Evolutionary conservation across 169 alveolate genomes (phyloP).

Genomic region (Plasmodium relictum): DNA sequence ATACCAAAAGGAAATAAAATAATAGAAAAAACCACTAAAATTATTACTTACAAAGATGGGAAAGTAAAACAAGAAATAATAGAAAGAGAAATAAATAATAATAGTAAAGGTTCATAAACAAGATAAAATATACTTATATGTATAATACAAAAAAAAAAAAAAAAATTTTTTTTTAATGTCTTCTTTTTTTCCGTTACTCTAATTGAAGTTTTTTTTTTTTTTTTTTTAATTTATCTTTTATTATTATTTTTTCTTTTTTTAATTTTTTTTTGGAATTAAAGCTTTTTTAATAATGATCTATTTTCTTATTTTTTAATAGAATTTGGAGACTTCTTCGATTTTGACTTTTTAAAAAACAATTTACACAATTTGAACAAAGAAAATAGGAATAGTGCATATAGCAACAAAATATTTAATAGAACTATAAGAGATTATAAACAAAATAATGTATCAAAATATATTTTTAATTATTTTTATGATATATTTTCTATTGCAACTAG

Average conservation of each 20-base stretch:
- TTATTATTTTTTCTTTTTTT: neutral
- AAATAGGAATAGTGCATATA: neutral
- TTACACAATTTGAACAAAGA: neutral
- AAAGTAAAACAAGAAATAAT: slow-evolving; percentile 59
- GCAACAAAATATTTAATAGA: slow-evolving; percentile 1
- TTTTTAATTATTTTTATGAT: slow-evolving; percentile 21
- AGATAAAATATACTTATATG: neutral
- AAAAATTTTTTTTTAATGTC: neutral
- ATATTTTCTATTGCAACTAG: slow-evolving; percentile 54
- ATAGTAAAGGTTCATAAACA: slow-evolving; percentile 70
- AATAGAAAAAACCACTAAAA: slow-evolving; percentile 68
- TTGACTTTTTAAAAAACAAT: slow-evolving; percentile 22
- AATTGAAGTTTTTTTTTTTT: neutral
- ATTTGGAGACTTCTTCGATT: slow-evolving; percentile 27
- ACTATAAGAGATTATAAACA: slow-evolving; percentile 2
- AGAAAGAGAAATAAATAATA: slow-evolving; percentile 55
- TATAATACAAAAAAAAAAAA: slow-evolving; percentile 10
- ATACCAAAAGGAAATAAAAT: slow-evolving; percentile 70
- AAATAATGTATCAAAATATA: slow-evolving; percentile 14
- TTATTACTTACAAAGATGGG: slow-evolving; percentile 66
- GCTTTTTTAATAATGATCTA: neutral
- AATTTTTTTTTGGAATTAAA: neutral
- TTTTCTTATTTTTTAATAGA: slow-evolving; percentile 45
- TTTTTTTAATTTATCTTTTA: neutral
- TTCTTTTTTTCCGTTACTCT: slow-evolving; percentile 4